Conservation (phyloP, 2,329 filamentous ascomycete species). For the Fusarium brachygibbosum region DNA sequence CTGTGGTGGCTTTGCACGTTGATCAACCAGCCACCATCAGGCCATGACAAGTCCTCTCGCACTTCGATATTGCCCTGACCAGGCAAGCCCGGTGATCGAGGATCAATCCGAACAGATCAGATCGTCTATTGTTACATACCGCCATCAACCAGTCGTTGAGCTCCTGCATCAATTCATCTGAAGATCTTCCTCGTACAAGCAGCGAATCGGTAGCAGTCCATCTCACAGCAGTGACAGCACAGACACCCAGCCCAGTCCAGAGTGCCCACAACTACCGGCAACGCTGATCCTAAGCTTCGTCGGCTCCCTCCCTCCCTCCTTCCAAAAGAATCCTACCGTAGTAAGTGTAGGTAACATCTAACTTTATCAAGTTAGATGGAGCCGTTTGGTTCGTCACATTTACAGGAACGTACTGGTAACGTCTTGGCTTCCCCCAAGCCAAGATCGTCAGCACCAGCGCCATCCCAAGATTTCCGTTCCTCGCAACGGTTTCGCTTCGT, state of each 20-base stretch:
- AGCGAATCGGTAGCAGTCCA: conserved; percentile 35
- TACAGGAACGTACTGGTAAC: conserved; percentile 4
- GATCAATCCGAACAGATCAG: not conserved
- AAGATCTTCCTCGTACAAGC: not conserved
- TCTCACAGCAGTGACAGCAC: conserved; percentile 14
- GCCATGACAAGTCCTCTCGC: not conserved
- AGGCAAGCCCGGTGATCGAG: not conserved
- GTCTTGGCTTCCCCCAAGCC: not conserved
- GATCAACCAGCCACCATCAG: conserved; percentile 1
- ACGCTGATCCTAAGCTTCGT: conserved; percentile 1
- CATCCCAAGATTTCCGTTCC: not conserved
- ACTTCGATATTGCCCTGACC: conserved; percentile 1
- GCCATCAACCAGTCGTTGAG: not conserved
- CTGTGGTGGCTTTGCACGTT: not conserved
- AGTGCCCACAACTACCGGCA: conserved; percentile 12
- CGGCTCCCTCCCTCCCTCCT: conserved; percentile 8
- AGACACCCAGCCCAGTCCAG: conserved; percentile 2
- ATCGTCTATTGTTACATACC: conserved; percentile 1
- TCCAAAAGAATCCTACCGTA: conserved; percentile 27
- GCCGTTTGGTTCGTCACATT: conserved; percentile 14
- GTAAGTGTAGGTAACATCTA: conserved; percentile 2
- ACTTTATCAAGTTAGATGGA: conserved; percentile 22
- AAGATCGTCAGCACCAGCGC: not conserved
- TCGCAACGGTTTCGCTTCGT: conserved; percentile 20
- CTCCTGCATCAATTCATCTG: not conserved